phyloP scores from a whole-genome alignment of 1,284 basidiomycete genomes.

The Ceratobasidium sp. region DNA sequence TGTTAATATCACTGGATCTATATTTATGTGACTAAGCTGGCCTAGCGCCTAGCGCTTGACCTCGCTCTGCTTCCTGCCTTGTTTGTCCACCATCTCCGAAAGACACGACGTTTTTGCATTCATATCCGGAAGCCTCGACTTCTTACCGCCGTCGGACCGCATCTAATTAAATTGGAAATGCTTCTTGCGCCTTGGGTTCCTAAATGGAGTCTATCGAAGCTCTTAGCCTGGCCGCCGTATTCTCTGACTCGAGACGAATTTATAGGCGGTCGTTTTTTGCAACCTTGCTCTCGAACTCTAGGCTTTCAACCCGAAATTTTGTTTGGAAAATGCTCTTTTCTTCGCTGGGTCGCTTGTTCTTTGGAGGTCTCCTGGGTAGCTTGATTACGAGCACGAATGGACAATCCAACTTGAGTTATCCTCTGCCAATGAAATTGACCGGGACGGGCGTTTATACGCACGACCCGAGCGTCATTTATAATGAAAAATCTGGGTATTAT shows the following conservation, averaged over 20 bases:
- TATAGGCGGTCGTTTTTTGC: neutral
- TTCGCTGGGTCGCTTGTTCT: constrained; percentile 7
- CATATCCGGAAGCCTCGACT: constrained; percentile 10
- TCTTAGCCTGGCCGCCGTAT: neutral
- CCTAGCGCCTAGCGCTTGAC: neutral
- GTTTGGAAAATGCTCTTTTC: constrained; percentile 5
- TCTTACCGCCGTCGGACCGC: constrained; percentile 31
- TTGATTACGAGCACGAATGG: constrained; percentile 1
- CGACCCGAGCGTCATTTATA: constrained; percentile 39
- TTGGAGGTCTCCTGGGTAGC: constrained; percentile 12
- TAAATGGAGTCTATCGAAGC: constrained; percentile 23
- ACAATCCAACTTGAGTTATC: constrained; percentile 23
- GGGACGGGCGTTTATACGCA: constrained; percentile 38
- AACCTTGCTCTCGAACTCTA: neutral
- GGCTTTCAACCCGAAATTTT: neutral
- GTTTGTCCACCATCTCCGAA: constrained; percentile 2
- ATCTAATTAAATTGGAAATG: neutral
- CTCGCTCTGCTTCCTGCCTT: constrained; percentile 2
- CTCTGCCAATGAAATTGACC: constrained; percentile 35
- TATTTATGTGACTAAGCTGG: constrained; percentile 7
- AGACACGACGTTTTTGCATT: constrained; percentile 15
- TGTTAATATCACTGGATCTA: neutral
- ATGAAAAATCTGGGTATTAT: constrained; percentile 39
- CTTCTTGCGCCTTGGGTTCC: constrained; percentile 1
- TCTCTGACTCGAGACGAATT: neutral